Base-by-base conservation (phyloP, 1,284 basidiomycete genomes). In the Ganoderma sinense region DNA sequence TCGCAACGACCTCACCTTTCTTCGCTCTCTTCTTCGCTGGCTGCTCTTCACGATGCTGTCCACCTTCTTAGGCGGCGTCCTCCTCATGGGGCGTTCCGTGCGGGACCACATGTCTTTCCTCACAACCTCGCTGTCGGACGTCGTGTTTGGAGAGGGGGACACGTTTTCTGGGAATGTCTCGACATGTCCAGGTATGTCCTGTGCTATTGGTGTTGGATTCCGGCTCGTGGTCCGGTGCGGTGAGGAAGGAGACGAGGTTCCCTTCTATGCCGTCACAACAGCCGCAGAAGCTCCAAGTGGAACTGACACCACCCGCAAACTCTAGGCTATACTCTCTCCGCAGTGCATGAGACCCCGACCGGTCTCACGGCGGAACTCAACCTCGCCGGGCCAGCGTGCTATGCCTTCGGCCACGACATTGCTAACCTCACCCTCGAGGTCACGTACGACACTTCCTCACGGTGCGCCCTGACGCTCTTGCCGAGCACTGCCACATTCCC, bases 371-470 rank as follows among this genome's bases (percentile, higher is more conserved):
- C 91, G 36, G 79, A 83, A 8, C 82, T 94, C 14, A 79, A 78
- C 51, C 83, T 95, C 14, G 86, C 87, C 3, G 92, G 92, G 2
- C 67, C 80, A 11, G 83, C 87, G 2, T 95, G 94, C 79, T 87
- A 93, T 73, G 92, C 90, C 5, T 95, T 93, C 74, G 92, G 93
- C 18, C 83, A 79, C 14, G 94, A 95, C 75, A 84, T 94, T 55
- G 56, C 80, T 1, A 82, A 89, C 69, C 86, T 95, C 48, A 90
- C 87, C 3, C 82, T 95, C 16, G 79, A 90, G 73, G 90, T 93
- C 13, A 87, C 86, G 13, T 92, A 93, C 74, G 91, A 94, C 76
- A 87, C 78, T 85, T 85, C 14, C 76, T 81, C 60, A 79, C 84
- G 89, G 90, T 89, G 73, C 39, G 81, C 74, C 31, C 43, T 69